Percentiles rank a stretch among this genome's conserved stretches.
phyloP scores from a whole-genome alignment of 352 stramenopile genomes.

The Globisporangium spinosum region DNA sequence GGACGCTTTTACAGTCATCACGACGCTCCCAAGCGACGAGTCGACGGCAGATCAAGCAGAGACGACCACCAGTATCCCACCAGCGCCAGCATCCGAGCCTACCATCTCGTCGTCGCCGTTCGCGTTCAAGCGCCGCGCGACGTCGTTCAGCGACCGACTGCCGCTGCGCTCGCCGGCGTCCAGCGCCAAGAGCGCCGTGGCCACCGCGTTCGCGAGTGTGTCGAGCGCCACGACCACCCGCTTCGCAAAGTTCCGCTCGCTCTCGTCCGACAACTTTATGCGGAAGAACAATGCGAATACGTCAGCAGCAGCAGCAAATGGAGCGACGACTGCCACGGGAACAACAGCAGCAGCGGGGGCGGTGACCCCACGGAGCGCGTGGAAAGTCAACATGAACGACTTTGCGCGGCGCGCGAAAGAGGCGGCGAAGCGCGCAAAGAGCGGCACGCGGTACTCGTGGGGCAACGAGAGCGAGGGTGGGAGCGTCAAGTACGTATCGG shows the following conservation, averaged over 20 bases:
- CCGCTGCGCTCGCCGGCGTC: conserved; percentile 23
- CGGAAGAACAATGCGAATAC: conserved; percentile 21
- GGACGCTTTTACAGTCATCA: neutral
- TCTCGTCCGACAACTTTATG: conserved; percentile 36
- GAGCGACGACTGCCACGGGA: too few relatives aligned
- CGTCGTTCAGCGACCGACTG: conserved; percentile 48
- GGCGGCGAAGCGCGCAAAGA: conserved; percentile 3
- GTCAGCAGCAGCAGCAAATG: neutral
- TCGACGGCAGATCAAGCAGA: neutral
- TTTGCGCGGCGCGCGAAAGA: conserved; percentile 13
- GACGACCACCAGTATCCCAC: neutral
- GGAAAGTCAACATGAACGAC: conserved; percentile 28
- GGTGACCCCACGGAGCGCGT: conserved; percentile 10
- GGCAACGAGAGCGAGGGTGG: conserved; percentile 20
- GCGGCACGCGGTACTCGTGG: conserved; percentile 16
- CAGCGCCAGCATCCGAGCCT: neutral
- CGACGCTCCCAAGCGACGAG: neutral
- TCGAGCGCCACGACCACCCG: conserved; percentile 32
- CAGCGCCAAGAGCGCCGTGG: conserved; percentile 28
- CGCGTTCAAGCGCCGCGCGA: conserved; percentile 44
- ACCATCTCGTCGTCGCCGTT: conserved; percentile 3
- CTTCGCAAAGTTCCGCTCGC: conserved; percentile 37
- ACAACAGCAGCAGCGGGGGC: neutral
- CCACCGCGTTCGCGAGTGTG: conserved; percentile 41
- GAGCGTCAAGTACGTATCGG: conserved; percentile 40